phyloP scores from a whole-genome alignment of 2,329 filamentous ascomycete genomes.

The Ophiosphaerella herpotricha region DNA sequence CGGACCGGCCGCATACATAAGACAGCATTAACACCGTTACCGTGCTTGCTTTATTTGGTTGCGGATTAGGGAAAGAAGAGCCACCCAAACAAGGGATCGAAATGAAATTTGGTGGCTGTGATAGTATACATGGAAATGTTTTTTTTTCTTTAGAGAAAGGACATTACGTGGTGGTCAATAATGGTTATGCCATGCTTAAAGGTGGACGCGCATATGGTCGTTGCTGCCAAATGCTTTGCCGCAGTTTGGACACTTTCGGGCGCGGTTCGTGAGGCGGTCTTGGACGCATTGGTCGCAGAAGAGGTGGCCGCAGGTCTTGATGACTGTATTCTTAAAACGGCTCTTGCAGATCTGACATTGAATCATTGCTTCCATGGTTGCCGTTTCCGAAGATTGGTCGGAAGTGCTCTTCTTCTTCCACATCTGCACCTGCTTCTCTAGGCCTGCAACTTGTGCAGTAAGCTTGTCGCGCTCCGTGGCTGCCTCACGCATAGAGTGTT shows the following conservation, averaged over 20 bases:
- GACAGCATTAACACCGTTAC: conserved; percentile 2
- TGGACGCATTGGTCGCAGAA: conserved; percentile 93
- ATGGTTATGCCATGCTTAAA: conserved; percentile 14
- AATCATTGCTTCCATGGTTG: conserved; percentile 77
- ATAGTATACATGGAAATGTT: not conserved
- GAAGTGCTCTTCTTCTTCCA: conserved; percentile 84
- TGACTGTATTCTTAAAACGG: conserved; percentile 90
- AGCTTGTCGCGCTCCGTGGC: conserved; percentile 78
- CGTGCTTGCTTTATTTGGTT: not conserved
- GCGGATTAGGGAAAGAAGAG: not conserved
- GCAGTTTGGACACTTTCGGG: conserved; percentile 94
- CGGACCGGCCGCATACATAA: conserved; percentile 4
- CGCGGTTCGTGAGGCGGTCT: conserved; percentile 83
- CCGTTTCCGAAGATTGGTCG: conserved; percentile 80
- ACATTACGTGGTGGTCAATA: not conserved
- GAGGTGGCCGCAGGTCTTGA: conserved; percentile 93
- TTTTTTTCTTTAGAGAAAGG: too few species aligned
- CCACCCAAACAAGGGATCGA: not conserved
- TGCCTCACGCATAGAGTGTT: conserved; percentile 62
- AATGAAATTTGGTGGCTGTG: not conserved
- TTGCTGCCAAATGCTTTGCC: conserved; percentile 87
- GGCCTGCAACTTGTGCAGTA: conserved; percentile 75
- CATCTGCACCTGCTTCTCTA: conserved; percentile 79
- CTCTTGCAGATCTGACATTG: conserved; percentile 91
- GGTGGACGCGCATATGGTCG: conserved; percentile 73